These are phyloP conservation scores for Helichrysum umbraculigerum DNA, from an alignment of 129 eudicot species.

Conservation along the genomic window DNA sequence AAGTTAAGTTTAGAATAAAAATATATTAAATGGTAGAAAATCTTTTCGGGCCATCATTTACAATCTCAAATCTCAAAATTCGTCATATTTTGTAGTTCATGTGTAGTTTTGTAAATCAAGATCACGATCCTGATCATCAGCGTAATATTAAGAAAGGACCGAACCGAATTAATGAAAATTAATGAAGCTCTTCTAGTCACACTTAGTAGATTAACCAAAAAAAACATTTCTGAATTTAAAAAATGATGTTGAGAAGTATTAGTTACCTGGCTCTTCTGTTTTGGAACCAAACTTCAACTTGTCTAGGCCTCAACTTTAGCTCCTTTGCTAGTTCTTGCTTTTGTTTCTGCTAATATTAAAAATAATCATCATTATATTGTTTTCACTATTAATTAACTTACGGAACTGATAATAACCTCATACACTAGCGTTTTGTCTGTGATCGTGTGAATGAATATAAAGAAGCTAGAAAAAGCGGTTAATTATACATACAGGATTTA, in stretches of 20 bases:
- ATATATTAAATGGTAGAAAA: slow-evolving; percentile 4
- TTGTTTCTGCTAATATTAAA: slow-evolving; percentile 75
- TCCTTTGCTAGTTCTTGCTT: slow-evolving; percentile 83
- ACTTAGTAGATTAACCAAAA: background rate
- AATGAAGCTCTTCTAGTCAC: too few species aligned
- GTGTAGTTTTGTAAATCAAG: background rate
- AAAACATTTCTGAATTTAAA: too few species aligned
- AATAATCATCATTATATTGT: slow-evolving; percentile 22
- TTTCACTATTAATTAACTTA: background rate
- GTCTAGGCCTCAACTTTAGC: slow-evolving; percentile 81
- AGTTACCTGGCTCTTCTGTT: slow-evolving; percentile 90
- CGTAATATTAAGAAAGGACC: too few species aligned
- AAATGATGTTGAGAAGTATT: background rate
- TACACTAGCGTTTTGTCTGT: slow-evolving; percentile 7
- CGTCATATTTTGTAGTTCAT: background rate
- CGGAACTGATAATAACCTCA: background rate
- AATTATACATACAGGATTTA: slow-evolving; percentile 67
- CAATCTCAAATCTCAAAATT: slow-evolving; percentile 12
- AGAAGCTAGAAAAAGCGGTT: background rate
- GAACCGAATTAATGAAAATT: too few species aligned
- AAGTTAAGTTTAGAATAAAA: background rate
- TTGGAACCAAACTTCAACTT: slow-evolving; percentile 99
- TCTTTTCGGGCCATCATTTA: slow-evolving; percentile 23
- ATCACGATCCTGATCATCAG: background rate
- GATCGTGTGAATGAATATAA: background rate